phyloP scores from a whole-genome alignment of 257 asterid species.

The Nicotiana obtusifolia region DNA sequence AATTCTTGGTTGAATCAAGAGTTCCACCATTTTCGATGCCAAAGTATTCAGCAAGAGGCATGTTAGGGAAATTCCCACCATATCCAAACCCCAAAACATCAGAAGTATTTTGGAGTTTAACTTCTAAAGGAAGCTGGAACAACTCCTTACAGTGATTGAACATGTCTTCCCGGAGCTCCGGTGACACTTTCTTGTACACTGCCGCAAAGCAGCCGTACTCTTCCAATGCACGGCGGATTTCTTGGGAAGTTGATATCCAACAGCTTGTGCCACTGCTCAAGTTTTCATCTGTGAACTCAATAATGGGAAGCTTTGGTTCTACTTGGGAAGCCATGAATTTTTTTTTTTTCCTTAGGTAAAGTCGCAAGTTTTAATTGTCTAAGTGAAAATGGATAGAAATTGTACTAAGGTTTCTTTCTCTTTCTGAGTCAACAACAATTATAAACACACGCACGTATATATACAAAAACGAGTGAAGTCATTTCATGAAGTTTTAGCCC shows the following conservation, averaged over 20 bases:
- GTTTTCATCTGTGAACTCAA: conserved; percentile 26
- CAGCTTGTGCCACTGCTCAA: conserved; percentile 11
- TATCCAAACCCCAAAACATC: conserved; percentile 30
- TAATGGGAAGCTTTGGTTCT: conserved; percentile 22
- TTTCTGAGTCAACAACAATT: no score
- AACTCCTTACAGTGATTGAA: conserved; percentile 17
- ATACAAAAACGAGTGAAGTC: neutral
- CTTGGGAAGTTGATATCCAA: conserved; percentile 29
- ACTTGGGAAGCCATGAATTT: conserved; percentile 18
- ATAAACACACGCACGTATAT: neutral
- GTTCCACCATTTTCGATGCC: conserved; percentile 28
- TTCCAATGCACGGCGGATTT: conserved; percentile 36
- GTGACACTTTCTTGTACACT: conserved; percentile 3
- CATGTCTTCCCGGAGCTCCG: conserved; percentile 13
- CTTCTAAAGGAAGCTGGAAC: conserved; percentile 24
- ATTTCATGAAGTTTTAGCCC: no score
- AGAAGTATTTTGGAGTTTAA: conserved; percentile 19
- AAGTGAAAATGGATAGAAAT: neutral
- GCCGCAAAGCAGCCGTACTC: conserved; percentile 32
- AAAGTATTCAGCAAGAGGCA: conserved; percentile 39
- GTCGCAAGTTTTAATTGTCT: neutral
- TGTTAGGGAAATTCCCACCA: conserved; percentile 16
- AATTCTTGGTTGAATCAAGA: conserved; percentile 9
- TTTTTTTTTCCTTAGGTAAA: neutral
- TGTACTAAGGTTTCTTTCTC: neutral